Evolutionary conservation across 2,329 filamentous ascomycete genomes (phyloP).

Genomic region (Hirsutella minnesotensis): DNA sequence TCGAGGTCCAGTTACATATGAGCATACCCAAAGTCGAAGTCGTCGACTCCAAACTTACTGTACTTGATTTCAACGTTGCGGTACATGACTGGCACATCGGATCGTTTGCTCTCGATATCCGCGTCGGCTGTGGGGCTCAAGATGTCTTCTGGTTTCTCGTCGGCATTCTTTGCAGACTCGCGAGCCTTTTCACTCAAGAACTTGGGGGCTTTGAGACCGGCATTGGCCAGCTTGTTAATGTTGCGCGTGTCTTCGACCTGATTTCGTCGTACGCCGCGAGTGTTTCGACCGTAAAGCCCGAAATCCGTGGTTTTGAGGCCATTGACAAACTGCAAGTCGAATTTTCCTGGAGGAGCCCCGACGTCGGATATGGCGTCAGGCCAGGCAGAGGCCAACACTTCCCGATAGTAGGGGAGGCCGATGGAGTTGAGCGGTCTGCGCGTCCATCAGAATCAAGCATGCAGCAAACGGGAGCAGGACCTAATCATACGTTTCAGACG

Average conservation of each 20-base stretch:
- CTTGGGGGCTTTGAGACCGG: slow-evolving; percentile 63
- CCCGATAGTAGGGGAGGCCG: slow-evolving; percentile 89
- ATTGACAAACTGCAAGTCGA: slow-evolving; percentile 59
- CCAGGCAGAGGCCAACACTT: slow-evolving; percentile 79
- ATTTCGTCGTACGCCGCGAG: slow-evolving; percentile 62
- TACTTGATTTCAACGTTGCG: slow-evolving; percentile 96
- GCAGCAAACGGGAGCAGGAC: background rate
- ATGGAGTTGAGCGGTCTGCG: slow-evolving; percentile 66
- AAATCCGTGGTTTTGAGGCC: slow-evolving; percentile 61
- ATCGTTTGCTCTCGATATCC: slow-evolving; percentile 61
- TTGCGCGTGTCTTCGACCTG: slow-evolving; percentile 70
- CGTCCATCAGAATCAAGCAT: slow-evolving; percentile 4
- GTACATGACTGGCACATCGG: slow-evolving; percentile 81
- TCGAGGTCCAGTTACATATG: slow-evolving; percentile 1
- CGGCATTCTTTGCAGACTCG: slow-evolving; percentile 39
- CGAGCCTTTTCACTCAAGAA: slow-evolving; percentile 90
- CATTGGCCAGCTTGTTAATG: slow-evolving; percentile 45
- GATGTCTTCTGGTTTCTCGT: slow-evolving; percentile 41
- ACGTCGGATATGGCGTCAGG: slow-evolving; percentile 78
- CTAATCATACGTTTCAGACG: slow-evolving; percentile 50
- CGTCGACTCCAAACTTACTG: slow-evolving; percentile 97
- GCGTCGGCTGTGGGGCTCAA: slow-evolving; percentile 54
- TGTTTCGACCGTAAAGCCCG: slow-evolving; percentile 68
- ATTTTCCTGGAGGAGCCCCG: slow-evolving; percentile 65
- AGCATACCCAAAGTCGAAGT: slow-evolving; percentile 86